Conservation (phyloP, 202 grass and related monocot genomes). For the Zizania palustris region DNA sequence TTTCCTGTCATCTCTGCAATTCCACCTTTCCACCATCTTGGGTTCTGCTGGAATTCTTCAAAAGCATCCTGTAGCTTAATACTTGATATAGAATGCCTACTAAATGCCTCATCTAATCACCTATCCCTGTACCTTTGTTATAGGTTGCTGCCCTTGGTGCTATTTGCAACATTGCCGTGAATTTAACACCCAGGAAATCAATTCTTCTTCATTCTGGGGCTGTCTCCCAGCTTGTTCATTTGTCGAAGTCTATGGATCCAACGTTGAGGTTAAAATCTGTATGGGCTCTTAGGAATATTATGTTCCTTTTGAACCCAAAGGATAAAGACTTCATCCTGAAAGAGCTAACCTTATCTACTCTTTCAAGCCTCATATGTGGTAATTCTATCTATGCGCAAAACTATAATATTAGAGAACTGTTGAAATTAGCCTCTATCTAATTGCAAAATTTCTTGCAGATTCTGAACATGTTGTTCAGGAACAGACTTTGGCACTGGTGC, state of each 20-base stretch:
- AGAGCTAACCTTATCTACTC: slow-evolving; percentile 66
- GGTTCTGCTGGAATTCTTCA: background rate
- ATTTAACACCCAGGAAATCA: slow-evolving; percentile 75
- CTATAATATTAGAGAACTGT: slow-evolving; percentile 15
- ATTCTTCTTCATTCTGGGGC: slow-evolving; percentile 77
- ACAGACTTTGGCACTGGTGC: slow-evolving; percentile 78
- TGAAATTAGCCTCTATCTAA: slow-evolving; percentile 42
- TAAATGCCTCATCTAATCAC: slow-evolving; percentile 20
- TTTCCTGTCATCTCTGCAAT: slow-evolving; percentile 30
- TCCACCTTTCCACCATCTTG: slow-evolving; percentile 10
- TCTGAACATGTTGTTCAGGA: slow-evolving; percentile 90
- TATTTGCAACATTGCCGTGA: slow-evolving; percentile 93
- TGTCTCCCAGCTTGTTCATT: slow-evolving; percentile 73
- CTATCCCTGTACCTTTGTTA: slow-evolving; percentile 30
- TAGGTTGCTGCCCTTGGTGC: slow-evolving; percentile 86
- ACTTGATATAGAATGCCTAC: slow-evolving; percentile 4
- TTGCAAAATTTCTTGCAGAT: slow-evolving; percentile 63
- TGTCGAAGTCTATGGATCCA: slow-evolving; percentile 86
- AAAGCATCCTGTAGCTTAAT: background rate
- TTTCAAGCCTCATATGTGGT: slow-evolving; percentile 92
- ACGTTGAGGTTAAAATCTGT: slow-evolving; percentile 84
- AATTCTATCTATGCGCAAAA: slow-evolving; percentile 32
- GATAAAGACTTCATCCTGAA: slow-evolving; percentile 89
- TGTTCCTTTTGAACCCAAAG: slow-evolving; percentile 85
- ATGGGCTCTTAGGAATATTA: slow-evolving; percentile 84